Conservation (phyloP, 2,329 filamentous ascomycete genomes). For the Rosellinia necatrix region DNA sequence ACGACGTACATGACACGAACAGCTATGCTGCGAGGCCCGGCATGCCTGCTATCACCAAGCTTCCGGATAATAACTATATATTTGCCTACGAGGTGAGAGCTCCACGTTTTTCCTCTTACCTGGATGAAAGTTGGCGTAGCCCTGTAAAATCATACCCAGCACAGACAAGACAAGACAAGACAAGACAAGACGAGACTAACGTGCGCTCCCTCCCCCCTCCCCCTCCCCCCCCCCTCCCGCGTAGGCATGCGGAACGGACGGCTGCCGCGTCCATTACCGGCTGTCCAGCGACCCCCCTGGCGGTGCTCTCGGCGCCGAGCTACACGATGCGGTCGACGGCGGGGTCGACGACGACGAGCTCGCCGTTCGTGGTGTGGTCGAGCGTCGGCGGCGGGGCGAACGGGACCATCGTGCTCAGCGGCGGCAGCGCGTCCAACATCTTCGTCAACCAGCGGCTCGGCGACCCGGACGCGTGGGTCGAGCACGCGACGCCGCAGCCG, state of each 20-base stretch:
- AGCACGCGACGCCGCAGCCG: conserved; percentile 31
- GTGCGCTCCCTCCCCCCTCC: too few species aligned
- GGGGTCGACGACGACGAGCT: conserved; percentile 29
- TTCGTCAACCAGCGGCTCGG: conserved; percentile 36
- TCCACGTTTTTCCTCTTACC: too few species aligned
- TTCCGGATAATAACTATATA: conserved; percentile 64
- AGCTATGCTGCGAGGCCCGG: conserved; percentile 31
- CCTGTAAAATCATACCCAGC: not conserved
- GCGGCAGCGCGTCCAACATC: conserved; percentile 30
- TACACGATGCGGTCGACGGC: conserved; percentile 25
- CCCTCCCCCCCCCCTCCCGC: too few species aligned
- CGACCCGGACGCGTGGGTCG: conserved; percentile 32
- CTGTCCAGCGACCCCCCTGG: conserved; percentile 31
- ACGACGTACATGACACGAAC: conserved; percentile 62
- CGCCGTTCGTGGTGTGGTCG: conserved; percentile 39
- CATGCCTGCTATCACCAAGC: conserved; percentile 51
- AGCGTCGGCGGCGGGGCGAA: conserved; percentile 34
- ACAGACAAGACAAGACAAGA: too few species aligned
- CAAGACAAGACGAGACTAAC: not conserved
- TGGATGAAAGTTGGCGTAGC: too few species aligned
- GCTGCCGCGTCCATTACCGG: conserved; percentile 35
- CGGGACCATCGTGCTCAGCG: conserved; percentile 38
- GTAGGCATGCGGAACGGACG: conserved; percentile 35
- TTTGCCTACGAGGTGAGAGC: conserved; percentile 46
- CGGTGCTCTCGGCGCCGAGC: conserved; percentile 27